Evolutionary conservation across 1,284 basidiomycete species (phyloP).

Genomic region (Sporisorium reilianum): DNA sequence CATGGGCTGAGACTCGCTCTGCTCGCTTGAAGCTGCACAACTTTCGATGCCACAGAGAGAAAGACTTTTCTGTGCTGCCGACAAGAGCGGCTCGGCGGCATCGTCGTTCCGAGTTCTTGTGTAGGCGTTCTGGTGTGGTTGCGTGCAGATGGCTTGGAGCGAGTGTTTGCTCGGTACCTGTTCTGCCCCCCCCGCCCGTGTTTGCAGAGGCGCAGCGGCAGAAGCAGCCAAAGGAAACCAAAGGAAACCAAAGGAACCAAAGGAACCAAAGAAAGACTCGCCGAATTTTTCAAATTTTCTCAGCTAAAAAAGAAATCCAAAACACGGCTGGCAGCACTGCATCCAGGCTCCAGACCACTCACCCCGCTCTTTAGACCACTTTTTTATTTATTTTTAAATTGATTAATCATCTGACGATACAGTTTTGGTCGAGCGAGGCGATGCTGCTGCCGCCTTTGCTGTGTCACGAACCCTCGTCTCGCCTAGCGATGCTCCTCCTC

Average conservation of each 20-base stretch:
- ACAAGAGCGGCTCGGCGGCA: background rate
- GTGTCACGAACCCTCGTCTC: background rate
- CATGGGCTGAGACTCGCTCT: too few relatives aligned
- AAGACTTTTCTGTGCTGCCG: background rate
- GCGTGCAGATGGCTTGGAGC: too few relatives aligned
- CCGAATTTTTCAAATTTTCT: background rate
- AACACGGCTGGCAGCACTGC: background rate
- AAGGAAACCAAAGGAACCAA: too few relatives aligned
- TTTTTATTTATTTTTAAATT: conserved; percentile 7
- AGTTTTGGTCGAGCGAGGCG: too few relatives aligned
- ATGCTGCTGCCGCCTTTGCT: background rate
- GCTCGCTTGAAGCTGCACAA: too few relatives aligned
- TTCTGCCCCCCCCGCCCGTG: too few relatives aligned
- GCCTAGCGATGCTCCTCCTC: background rate
- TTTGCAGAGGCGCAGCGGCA: too few relatives aligned
- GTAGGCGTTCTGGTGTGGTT: background rate
- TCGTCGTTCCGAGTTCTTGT: background rate
- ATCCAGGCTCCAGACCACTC: background rate
- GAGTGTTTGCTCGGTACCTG: too few relatives aligned
- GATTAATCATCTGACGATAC: too few relatives aligned
- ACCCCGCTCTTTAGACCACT: conserved; percentile 22
- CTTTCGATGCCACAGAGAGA: background rate
- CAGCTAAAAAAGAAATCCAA: background rate
- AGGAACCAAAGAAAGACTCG: too few relatives aligned
- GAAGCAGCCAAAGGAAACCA: too few relatives aligned